These are phyloP conservation scores for Sphaerulina musiva DNA, from an alignment of 2,329 filamentous ascomycete species.

Conservation along the genomic window DNA sequence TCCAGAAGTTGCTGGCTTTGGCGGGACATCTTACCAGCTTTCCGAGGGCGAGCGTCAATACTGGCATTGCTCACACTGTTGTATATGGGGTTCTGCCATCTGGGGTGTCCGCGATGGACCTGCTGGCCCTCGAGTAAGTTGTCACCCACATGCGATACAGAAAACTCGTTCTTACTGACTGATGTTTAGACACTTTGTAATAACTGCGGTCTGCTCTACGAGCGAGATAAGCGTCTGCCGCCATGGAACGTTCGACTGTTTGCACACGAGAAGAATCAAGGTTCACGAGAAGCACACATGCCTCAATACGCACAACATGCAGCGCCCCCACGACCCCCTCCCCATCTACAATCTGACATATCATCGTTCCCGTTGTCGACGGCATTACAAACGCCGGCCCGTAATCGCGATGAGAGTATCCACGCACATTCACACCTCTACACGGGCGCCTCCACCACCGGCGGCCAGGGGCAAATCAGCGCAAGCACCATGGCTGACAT, in stretches of 20 bases:
- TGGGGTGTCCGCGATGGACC: constrained; percentile 96
- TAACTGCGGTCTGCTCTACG: constrained; percentile 85
- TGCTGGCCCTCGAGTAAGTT: constrained; percentile 56
- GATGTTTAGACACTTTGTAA: constrained; percentile 69
- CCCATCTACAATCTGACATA: constrained; percentile 30
- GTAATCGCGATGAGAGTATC: constrained; percentile 12
- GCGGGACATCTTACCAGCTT: constrained; percentile 57
- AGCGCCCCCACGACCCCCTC: constrained; percentile 19
- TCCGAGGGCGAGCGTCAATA: constrained; percentile 67
- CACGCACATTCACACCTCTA: constrained; percentile 32
- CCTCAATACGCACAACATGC: constrained; percentile 15
- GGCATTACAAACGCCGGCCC: constrained; percentile 11
- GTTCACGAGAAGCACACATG: constrained; percentile 27
- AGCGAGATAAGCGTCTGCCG: constrained; percentile 77
- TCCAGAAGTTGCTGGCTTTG: constrained; percentile 64
- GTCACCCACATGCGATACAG: background rate
- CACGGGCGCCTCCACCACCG: constrained; percentile 29
- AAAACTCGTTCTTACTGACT: constrained; percentile 2
- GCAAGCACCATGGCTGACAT: constrained; percentile 33
- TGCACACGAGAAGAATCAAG: constrained; percentile 38
- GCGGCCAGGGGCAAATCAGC: constrained; percentile 32
- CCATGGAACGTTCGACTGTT: constrained; percentile 69
- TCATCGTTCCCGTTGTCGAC: constrained; percentile 26
- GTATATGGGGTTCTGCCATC: constrained; percentile 78
- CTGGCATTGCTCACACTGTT: constrained; percentile 86